Percentiles rank a stretch among this genome's conserved stretches.
phyloP scores from a whole-genome alignment of 306 rosid species.

The Ziziphus jujuba region DNA sequence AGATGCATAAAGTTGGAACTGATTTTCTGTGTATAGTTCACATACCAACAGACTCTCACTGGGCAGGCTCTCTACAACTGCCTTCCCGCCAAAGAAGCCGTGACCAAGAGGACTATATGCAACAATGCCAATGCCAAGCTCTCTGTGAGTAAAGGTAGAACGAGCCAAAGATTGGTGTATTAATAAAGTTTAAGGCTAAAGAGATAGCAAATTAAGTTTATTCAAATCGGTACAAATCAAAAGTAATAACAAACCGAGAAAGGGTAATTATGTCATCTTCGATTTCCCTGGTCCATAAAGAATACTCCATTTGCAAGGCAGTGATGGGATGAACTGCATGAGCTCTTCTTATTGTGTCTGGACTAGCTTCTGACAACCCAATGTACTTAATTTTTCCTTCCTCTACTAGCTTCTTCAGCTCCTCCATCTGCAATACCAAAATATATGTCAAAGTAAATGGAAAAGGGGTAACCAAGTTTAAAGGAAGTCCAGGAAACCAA shows the following conservation, averaged over 20 bases:
- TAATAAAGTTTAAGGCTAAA: background rate
- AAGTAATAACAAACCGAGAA: constrained; percentile 42
- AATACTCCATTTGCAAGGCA: constrained; percentile 69
- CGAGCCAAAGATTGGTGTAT: too few relatives aligned
- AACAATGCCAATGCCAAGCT: background rate
- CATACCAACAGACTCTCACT: background rate
- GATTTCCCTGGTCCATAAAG: constrained; percentile 63
- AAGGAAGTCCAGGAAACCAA: background rate
- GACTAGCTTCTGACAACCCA: constrained; percentile 63
- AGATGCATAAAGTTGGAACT: background rate
- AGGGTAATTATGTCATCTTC: constrained; percentile 64
- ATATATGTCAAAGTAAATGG: background rate
- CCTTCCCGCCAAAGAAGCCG: constrained; percentile 1
- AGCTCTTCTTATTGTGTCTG: constrained; percentile 67
- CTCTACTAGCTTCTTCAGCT: constrained; percentile 58
- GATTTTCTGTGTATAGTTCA: background rate
- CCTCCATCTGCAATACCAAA: constrained; percentile 44
- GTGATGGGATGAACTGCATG: constrained; percentile 73
- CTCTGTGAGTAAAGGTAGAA: background rate
- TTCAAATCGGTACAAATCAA: background rate
- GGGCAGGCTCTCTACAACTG: background rate
- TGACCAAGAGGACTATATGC: background rate
- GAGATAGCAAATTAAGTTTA: background rate
- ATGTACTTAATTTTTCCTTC: constrained; percentile 62
- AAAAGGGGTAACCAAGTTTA: background rate